Evolutionary conservation across 2,329 filamentous ascomycete species (phyloP).

Genomic region (Microthyrium microscopicum): DNA sequence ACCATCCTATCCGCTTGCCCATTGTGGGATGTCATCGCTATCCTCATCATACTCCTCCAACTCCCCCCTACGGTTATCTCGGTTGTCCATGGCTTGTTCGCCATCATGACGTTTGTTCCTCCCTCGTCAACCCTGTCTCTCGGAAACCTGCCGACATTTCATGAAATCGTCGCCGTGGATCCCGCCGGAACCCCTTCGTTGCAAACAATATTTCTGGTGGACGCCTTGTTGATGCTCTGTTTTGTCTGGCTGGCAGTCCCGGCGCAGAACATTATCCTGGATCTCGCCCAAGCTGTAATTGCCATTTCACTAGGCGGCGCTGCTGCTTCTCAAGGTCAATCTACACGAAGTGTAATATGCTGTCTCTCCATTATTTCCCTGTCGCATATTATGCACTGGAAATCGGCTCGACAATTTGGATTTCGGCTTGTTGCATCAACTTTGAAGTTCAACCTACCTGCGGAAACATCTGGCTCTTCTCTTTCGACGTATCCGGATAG

Average conservation of each 20-base stretch:
- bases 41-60: slow-evolving; percentile 88
- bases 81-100: slow-evolving; percentile 81
- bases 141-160: slow-evolving; percentile 59
- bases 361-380: slow-evolving; percentile 50
- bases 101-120: slow-evolving; percentile 80
- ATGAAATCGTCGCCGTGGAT: slow-evolving; percentile 84
- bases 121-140: slow-evolving; percentile 58
- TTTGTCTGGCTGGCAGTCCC: slow-evolving; percentile 83
- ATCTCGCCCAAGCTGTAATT: slow-evolving; percentile 84
- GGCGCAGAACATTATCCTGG: slow-evolving; percentile 72
- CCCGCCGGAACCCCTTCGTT: slow-evolving; percentile 74
- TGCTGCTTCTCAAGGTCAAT: slow-evolving; percentile 49
- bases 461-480: background rate
- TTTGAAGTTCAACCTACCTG: slow-evolving; percentile 16
- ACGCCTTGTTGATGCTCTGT: slow-evolving; percentile 63
- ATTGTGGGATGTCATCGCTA: slow-evolving; percentile 86
- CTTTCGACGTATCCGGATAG: background rate
- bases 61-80: slow-evolving; percentile 78
- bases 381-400: slow-evolving; percentile 36
- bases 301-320: slow-evolving; percentile 80
- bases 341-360: slow-evolving; percentile 54
- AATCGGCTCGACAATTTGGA: slow-evolving; percentile 28
- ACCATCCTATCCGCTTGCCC: slow-evolving; percentile 84
- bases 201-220: slow-evolving; percentile 69
- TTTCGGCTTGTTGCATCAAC: slow-evolving; percentile 22